These are phyloP conservation scores for Coriaria nepalensis DNA, from an alignment of 306 rosid genomes.

Conservation along the genomic window DNA sequence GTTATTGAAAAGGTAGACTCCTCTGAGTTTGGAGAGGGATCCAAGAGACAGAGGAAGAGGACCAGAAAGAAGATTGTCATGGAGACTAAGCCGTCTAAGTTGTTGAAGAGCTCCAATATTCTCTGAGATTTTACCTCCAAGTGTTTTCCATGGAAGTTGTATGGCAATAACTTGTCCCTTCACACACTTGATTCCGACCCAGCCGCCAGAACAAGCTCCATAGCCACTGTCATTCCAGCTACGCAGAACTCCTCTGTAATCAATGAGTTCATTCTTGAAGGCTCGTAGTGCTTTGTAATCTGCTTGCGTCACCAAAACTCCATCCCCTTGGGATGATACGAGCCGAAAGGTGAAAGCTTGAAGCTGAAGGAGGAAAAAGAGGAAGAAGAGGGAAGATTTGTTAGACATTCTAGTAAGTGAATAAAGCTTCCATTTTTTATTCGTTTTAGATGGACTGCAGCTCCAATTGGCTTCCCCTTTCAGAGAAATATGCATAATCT, in stretches of 20 bases:
- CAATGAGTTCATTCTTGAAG: conserved; percentile 46
- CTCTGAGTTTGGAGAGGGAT: conserved; percentile 66
- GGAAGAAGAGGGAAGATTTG: conserved; percentile 11
- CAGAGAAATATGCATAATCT: conserved; percentile 15
- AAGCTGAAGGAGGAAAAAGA: conserved; percentile 24
- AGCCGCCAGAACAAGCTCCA: conserved; percentile 79
- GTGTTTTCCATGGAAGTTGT: conserved; percentile 89
- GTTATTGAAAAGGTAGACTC: conserved; percentile 83
- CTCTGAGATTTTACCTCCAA: conserved; percentile 68
- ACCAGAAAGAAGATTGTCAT: conserved; percentile 55
- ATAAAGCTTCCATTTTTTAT: conserved; percentile 1
- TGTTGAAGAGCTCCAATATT: conserved; percentile 64
- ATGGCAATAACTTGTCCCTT: conserved; percentile 79
- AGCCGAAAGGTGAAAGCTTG: conserved; percentile 13
- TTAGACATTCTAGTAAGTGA: background rate
- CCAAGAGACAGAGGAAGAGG: conserved; percentile 58
- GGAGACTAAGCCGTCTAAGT: conserved; percentile 70
- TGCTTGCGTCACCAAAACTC: conserved; percentile 36
- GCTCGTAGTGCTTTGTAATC: conserved; percentile 63
- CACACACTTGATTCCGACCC: conserved; percentile 88
- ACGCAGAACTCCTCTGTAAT: conserved; percentile 43
- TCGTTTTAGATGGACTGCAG: conserved; percentile 2
- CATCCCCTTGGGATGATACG: conserved; percentile 51
- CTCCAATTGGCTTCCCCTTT: background rate
- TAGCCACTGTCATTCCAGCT: conserved; percentile 76